Percentiles rank a stretch among this genome's conserved stretches.
phyloP scores from a whole-genome alignment of 495 filamentous ascomycete genomes.

The Pyronema omphalodes region DNA sequence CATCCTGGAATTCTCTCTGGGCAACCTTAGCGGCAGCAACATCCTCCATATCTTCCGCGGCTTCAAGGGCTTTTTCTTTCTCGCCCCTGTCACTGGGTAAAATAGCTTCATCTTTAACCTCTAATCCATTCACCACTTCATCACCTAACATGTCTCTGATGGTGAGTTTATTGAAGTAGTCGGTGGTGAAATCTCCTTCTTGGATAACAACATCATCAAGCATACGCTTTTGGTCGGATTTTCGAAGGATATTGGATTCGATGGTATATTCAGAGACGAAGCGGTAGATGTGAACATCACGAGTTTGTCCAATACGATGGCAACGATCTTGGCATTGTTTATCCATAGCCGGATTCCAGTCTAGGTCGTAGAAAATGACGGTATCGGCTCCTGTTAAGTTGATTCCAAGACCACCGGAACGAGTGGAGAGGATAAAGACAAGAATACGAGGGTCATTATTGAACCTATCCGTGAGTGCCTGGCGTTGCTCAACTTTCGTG shows the following conservation, averaged over 20 bases:
- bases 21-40: conserved; percentile 69
- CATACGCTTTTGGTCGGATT: conserved; percentile 93
- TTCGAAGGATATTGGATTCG: conserved; percentile 93
- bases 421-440: conserved; percentile 84
- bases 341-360: conserved; percentile 99
- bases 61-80: conserved; percentile 72
- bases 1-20: conserved; percentile 68
- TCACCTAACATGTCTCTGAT: conserved; percentile 42
- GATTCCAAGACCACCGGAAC: conserved; percentile 88
- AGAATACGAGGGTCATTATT: conserved; percentile 86
- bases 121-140: conserved; percentile 28
- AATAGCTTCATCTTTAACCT: conserved; percentile 36
- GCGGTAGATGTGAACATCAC: conserved; percentile 96
- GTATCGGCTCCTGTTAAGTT: conserved; percentile 95
- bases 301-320: conserved; percentile 93
- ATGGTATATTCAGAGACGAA: conserved; percentile 96
- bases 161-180: conserved; percentile 75
- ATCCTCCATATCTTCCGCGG: conserved; percentile 86
- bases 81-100: conserved; percentile 47
- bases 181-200: conserved; percentile 94
- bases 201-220: conserved; percentile 97
- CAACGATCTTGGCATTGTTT: conserved; percentile 97
- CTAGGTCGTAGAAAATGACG: conserved; percentile 97
- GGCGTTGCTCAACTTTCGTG: conserved; percentile 86
- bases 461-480: conserved; percentile 90